Evolutionary conservation across 2,329 filamentous ascomycete species (phyloP), one percentile per base, ranked within the genome.

Genomic region (Annulohypoxylon truncatum): DNA sequence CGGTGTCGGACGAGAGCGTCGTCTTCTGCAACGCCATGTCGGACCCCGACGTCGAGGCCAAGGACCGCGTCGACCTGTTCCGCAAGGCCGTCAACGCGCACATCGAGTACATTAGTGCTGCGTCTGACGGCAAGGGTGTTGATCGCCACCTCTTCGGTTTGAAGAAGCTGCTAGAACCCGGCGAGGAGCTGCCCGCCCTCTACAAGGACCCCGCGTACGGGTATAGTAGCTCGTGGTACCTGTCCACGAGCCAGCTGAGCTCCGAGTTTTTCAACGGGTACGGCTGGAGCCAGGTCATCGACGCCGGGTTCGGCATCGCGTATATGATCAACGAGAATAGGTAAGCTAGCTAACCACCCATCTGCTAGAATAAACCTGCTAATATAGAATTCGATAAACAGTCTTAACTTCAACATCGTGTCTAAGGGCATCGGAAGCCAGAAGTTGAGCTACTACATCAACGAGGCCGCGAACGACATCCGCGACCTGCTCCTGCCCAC

Each of bases 291-390:
- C 95, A 99, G 83, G 96, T 99, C 55, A 92, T 98, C 59, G 94
- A 98, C 76, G 92, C 91, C 66, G 96, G 96, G 28, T 99, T 96
- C 81, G 96, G 96, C 71, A 97, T 99, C 77, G 96, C 96, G 38
- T 99, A 99, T 79, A 99, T 99, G 96, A 98, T 99, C 79, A 99
- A 99, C 78, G 95, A 98, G 85, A 97, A 97, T 81, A 94, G 89
- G 91, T 93, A 77, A 79, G 83, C 76, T 28, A 44, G 22, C 35
- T 5, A 38, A 9, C 26, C 2, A 5, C n/a, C 38, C 15, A 18
- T 8, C 8, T 10, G n/a, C n/a, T n/a, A n/a, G n/a, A 20, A 35
- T 22, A 20, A 29, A n/a, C 20, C 22, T 12, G 28, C 68, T 72
- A 66, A 69, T 58, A 66, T 68, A 74, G 54, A n/a, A n/a, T n/a